Evolutionary conservation across 2,329 filamentous ascomycete species (phyloP), one percentile per base, ranked within the genome.

Genomic region (Colletotrichum chrysophilum): DNA sequence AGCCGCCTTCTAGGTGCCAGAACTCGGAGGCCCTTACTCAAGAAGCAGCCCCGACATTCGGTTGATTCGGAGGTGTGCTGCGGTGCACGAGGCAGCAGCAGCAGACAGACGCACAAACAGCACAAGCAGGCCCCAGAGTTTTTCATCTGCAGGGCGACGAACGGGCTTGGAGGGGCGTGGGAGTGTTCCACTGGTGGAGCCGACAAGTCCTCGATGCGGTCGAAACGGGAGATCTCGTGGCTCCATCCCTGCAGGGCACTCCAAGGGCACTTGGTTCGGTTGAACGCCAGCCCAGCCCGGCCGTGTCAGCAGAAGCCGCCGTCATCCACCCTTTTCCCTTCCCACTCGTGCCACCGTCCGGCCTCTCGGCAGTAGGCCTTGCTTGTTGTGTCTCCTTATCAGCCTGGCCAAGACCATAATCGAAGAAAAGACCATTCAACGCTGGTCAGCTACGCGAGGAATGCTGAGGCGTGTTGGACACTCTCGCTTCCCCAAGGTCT

Each of bases 221-320:
- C 71, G 77, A 78, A 78, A 78, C 77, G 77, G 77, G 72, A 77
- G 77, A 78, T 78, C 77, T 78, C 71, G 74, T 74, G 76, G 77
- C 71, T 75, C 73, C 55, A 76, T 78, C 76, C 76, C 74, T 78
- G 77, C 74, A 78, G 76, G 76, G 71, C 28, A 69, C 76, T 66
- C 66, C 66, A 71, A 76, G 43, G 43, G 70, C 76, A 70, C 48
- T 68, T 70, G 67, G 73, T 77, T 74, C 76, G 77, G 73, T 69
- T 72, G 64, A 74, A 77, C 73, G 70, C 77, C 70, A 78, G 34
- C 55, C 66, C 48, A 77, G 62, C 71, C 58, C 66, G 66, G 74
- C 60, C 70, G 52, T 60, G 70, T 65, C 72, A 65, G 72, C 68
- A 75, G 52, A 58, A 68, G 60, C 65, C 43, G 66, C 68, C 68